Conservation (phyloP, 257 asterid genomes). For the Nicotiana obtusifolia region DNA sequence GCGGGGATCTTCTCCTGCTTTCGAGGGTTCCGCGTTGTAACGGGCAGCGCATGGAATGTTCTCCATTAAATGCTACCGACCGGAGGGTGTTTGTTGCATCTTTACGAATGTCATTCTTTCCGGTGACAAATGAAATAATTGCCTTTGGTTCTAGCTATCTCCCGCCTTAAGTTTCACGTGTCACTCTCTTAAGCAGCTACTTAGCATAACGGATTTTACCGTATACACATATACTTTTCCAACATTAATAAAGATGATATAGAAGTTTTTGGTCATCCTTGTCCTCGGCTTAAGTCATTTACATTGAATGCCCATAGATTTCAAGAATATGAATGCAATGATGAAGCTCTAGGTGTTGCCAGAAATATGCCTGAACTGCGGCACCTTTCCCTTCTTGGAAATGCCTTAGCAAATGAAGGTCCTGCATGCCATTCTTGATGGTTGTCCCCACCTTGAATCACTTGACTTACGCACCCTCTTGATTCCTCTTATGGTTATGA, state of each 20-base stretch:
- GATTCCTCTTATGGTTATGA: background rate
- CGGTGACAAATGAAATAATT: too few relatives aligned
- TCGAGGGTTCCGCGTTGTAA: too few relatives aligned
- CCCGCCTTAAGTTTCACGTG: too few relatives aligned
- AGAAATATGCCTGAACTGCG: slow-evolving; percentile 31
- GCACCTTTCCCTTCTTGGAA: background rate
- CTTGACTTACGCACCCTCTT: background rate
- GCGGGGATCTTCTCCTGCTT: too few relatives aligned
- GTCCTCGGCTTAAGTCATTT: slow-evolving; percentile 34
- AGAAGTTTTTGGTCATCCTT: slow-evolving; percentile 30
- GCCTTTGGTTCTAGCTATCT: too few relatives aligned
- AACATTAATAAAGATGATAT: slow-evolving; percentile 15
- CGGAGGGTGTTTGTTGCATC: too few relatives aligned
- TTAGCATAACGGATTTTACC: too few relatives aligned
- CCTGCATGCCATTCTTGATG: background rate
- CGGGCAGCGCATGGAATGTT: too few relatives aligned
- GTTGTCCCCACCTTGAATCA: background rate
- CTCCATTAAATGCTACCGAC: too few relatives aligned
- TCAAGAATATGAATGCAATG: background rate
- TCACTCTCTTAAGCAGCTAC: too few relatives aligned
- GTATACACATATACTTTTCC: slow-evolving; percentile 18
- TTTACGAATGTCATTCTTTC: too few relatives aligned
- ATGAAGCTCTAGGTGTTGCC: background rate
- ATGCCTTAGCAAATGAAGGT: background rate
- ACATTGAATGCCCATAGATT: background rate